These are phyloP conservation scores for Lipomyces starkeyi DNA, from an alignment of 805 yeast genomes.

Conservation along the genomic window DNA sequence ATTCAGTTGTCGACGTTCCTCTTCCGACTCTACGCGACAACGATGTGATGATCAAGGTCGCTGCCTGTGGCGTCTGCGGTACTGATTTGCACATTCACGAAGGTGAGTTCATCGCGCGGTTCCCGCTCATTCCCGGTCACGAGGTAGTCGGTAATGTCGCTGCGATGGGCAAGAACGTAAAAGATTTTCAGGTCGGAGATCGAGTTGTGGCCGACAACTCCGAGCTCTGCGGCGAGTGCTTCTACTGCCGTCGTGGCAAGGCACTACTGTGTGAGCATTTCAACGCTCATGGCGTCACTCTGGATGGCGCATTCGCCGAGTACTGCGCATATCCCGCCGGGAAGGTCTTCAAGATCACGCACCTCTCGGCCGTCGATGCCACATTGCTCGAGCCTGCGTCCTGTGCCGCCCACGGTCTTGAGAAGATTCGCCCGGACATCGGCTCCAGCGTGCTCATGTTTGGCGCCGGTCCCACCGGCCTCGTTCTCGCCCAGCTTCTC, in stretches of 20 bases:
- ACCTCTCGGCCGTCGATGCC: conserved; percentile 32
- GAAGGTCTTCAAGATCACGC: conserved; percentile 34
- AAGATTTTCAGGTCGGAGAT: conserved; percentile 28
- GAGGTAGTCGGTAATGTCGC: conserved; percentile 37
- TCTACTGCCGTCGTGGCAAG: conserved; percentile 36
- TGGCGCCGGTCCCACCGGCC: conserved; percentile 38
- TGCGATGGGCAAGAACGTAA: conserved; percentile 33
- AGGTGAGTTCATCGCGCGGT: conserved; percentile 36
- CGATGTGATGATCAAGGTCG: conserved; percentile 35
- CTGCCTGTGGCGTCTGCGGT: conserved; percentile 37
- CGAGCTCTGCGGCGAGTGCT: conserved; percentile 35
- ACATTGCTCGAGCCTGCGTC: conserved; percentile 37
- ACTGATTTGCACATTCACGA: conserved; percentile 37
- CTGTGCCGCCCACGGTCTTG: conserved; percentile 37
- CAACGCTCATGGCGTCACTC: conserved; percentile 36
- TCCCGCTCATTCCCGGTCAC: conserved; percentile 36
- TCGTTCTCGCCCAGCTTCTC: conserved; percentile 34
- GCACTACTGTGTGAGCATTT: conserved; percentile 35
- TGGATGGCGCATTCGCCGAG: conserved; percentile 35
- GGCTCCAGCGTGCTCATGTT: conserved; percentile 36
- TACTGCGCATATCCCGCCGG: conserved; percentile 37
- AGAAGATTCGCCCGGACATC: conserved; percentile 34
- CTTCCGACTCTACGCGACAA: conserved; percentile 31
- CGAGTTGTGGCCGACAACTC: conserved; percentile 37
- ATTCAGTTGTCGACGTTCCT: conserved; percentile 28